These are phyloP conservation scores for Kodamaea suecica DNA, from an alignment of 1,139 yeast genomes.

Conservation along the genomic window DNA sequence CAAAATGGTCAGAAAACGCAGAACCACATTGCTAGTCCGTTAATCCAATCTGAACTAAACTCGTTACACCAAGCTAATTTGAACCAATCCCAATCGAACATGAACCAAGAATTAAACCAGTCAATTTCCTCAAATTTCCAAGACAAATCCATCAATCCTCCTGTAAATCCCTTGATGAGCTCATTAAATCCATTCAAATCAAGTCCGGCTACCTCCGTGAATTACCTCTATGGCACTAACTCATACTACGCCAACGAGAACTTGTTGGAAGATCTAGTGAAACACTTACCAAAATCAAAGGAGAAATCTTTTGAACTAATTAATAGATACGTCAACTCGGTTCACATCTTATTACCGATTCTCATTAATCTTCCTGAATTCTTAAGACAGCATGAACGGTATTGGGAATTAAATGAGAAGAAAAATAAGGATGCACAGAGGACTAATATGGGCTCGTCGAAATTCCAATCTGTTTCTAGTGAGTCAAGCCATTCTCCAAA, in stretches of 20 bases:
- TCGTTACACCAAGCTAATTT: neutral
- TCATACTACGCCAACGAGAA: conserved; percentile 39
- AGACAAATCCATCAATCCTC: conserved; percentile 21
- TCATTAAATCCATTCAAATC: conserved; percentile 30
- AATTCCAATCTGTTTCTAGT: conserved; percentile 2
- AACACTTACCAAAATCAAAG: conserved; percentile 34
- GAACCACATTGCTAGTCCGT: neutral
- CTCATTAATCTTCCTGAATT: conserved; percentile 44
- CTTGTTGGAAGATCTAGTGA: conserved; percentile 33
- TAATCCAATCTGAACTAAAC: conserved; percentile 1
- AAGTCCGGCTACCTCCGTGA: conserved; percentile 39
- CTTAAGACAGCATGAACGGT: conserved; percentile 44
- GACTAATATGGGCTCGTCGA: conserved; percentile 1
- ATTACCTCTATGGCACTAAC: conserved; percentile 44
- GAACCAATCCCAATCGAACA: conserved; percentile 8
- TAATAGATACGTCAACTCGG: conserved; percentile 47
- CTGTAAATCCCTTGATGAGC: conserved; percentile 13
- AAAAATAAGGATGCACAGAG: conserved; percentile 3
- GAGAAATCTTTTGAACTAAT: conserved; percentile 51
- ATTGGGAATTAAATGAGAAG: conserved; percentile 38
- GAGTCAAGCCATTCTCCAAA: conserved; percentile 3
- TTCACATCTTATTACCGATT: conserved; percentile 54
- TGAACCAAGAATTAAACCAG: conserved; percentile 1
- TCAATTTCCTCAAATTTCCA: no score
- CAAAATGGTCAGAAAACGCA: neutral